phyloP scores from a whole-genome alignment of 352 stramenopile species.

The Elongisporangium prolatum region DNA sequence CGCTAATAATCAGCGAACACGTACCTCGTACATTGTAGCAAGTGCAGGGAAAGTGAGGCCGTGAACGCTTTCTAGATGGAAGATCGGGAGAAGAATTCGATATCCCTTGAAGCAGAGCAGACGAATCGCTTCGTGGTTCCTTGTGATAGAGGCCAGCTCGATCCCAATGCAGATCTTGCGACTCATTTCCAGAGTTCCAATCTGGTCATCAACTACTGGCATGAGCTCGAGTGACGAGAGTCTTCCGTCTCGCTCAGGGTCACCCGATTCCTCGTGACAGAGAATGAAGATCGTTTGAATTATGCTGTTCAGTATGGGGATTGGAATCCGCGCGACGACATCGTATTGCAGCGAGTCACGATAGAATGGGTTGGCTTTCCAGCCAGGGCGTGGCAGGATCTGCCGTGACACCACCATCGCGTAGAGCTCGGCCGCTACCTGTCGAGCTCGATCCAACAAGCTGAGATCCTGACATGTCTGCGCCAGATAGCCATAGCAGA shows the following conservation, averaged over 20 bases:
- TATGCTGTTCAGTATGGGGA: conserved; percentile 46
- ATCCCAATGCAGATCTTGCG: conserved; percentile 50
- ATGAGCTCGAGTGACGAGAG: conserved; percentile 23
- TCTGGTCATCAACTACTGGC: conserved; percentile 26
- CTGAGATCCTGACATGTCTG: conserved; percentile 37
- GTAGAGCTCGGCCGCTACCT: conserved; percentile 45
- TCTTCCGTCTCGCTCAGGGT: conserved; percentile 35
- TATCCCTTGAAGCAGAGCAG: conserved; percentile 67
- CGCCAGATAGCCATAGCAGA: conserved; percentile 75
- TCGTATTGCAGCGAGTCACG: conserved; percentile 43
- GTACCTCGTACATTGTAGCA: conserved; percentile 52
- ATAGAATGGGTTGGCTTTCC: conserved; percentile 62
- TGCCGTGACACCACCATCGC: conserved; percentile 33
- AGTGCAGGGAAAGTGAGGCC: conserved; percentile 44
- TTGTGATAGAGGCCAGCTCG: conserved; percentile 50
- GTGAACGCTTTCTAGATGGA: conserved; percentile 43
- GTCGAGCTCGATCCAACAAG: conserved; percentile 19
- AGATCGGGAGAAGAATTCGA: conserved; percentile 51
- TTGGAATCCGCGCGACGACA: conserved; percentile 38
- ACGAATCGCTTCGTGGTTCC: conserved; percentile 44
- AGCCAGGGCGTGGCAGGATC: conserved; percentile 21
- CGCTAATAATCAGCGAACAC: not conserved
- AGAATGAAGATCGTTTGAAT: conserved; percentile 52
- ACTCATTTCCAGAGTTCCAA: conserved; percentile 36
- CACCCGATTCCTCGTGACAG: conserved; percentile 40